Conservation (phyloP, 2,329 filamentous ascomycete species). For the Mycosphaerelloides madeirae region DNA sequence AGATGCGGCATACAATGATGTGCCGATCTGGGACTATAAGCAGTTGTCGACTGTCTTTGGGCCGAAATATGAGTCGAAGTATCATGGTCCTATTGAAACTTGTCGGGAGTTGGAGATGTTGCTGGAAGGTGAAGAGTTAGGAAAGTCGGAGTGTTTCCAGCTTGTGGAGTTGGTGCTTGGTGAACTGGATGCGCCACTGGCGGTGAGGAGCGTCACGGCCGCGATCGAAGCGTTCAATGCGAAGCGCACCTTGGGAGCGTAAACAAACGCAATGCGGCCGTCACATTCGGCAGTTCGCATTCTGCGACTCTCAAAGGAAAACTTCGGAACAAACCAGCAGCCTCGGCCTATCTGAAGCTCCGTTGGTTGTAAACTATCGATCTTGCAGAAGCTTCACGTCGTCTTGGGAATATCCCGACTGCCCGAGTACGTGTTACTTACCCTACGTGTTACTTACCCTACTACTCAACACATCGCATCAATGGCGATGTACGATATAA, state of each 20-base stretch:
- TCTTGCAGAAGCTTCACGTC: too few relatives aligned
- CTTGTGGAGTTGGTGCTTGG: slow-evolving; percentile 21
- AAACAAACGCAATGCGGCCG: too few relatives aligned
- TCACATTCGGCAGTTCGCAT: too few relatives aligned
- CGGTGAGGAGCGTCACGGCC: slow-evolving; percentile 13
- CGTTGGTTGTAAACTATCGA: too few relatives aligned
- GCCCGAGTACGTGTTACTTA: too few relatives aligned
- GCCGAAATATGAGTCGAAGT: slow-evolving; percentile 3
- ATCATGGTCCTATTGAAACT: slow-evolving; percentile 8
- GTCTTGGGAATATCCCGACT: too few relatives aligned
- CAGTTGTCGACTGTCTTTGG: slow-evolving; percentile 8
- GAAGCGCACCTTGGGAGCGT: slow-evolving; percentile 6
- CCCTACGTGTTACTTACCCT: too few relatives aligned
- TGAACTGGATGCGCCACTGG: slow-evolving; percentile 18
- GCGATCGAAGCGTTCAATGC: slow-evolving; percentile 22
- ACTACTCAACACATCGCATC: too few relatives aligned
- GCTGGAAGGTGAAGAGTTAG: slow-evolving; percentile 8
- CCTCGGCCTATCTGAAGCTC: too few relatives aligned
- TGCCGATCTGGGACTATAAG: slow-evolving; percentile 12
- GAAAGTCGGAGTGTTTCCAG: slow-evolving; percentile 12
- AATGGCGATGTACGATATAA: too few relatives aligned
- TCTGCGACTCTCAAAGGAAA: too few relatives aligned
- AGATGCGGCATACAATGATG: slow-evolving; percentile 16
- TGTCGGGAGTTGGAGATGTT: slow-evolving; percentile 9
- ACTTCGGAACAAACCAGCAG: too few relatives aligned